These are phyloP conservation scores for Dactylellina drechsleri DNA, from an alignment of 2,329 filamentous ascomycete species.

Conservation along the genomic window DNA sequence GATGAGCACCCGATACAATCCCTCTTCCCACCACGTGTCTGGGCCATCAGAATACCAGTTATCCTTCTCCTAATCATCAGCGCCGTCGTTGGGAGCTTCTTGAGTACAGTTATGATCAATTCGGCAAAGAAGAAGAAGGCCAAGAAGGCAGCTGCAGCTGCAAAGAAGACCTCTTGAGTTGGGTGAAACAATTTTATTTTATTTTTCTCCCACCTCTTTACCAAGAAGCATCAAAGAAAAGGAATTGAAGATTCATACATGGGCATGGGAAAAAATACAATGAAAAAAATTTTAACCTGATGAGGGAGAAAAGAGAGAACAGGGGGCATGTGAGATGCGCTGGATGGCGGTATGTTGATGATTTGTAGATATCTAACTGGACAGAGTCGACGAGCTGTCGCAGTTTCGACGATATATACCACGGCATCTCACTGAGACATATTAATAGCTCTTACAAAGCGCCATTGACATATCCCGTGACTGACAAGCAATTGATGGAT, in stretches of 20 bases:
- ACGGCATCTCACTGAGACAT: not conserved
- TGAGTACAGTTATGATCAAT: conserved; percentile 97
- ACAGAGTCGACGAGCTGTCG: conserved; percentile 35
- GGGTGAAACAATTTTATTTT: conserved; percentile 15
- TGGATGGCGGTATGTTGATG: conserved; percentile 30
- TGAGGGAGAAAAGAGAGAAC: too few species aligned
- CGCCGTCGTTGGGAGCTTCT: conserved; percentile 93
- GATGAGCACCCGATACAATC: conserved; percentile 90
- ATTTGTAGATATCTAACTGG: conserved; percentile 54
- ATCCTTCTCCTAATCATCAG: conserved; percentile 92
- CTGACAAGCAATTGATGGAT: too few species aligned
- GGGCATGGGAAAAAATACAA: too few species aligned
- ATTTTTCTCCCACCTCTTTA: too few species aligned
- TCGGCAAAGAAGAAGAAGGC: conserved; percentile 98
- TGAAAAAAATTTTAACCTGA: too few species aligned
- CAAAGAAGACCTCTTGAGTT: conserved; percentile 79
- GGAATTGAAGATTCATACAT: too few species aligned
- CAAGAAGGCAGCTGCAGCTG: conserved; percentile 81
- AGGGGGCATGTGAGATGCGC: not conserved
- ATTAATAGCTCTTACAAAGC: too few species aligned
- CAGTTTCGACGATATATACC: conserved; percentile 13
- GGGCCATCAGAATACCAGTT: conserved; percentile 98
- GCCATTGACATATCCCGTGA: too few species aligned
- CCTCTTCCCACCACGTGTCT: conserved; percentile 95
- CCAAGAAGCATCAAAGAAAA: too few species aligned